Evolutionary conservation across 208 protist species (phyloP), one percentile per base, ranked within the genome.

Genomic region (Wallacemonas sp.): DNA sequence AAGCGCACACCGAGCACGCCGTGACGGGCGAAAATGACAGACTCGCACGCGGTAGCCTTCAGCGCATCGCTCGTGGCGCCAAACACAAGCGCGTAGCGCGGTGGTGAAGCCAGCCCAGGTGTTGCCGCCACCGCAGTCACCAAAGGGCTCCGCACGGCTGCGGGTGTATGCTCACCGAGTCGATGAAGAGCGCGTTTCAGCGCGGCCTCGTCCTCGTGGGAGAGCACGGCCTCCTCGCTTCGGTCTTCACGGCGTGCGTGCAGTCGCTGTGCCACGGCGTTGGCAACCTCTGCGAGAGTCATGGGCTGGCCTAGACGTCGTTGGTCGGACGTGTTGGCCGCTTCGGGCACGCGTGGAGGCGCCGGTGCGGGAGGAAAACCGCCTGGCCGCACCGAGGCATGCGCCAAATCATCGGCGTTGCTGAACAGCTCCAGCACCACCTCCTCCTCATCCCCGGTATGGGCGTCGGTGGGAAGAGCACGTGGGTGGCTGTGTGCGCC

Each of bases 1-100:
- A 95, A 39, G n/a, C 89, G 86, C 61, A 93, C 82, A 14, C 89
- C 89, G 6, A 93, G 70, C 24, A 92, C 81, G 15, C 89, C 89
- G 72, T 93, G 81, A 19, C 89, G 72, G 22, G 79, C 69, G 66
- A 86, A 90, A 30, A 95, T 68, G 17, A 91, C 70, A 3, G 77
- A 76, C 80, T 95, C 89, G 53, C 77, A 88, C 38, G 73, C 75
- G 15, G 67, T 69, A 14, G 71, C 58, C 54, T 77, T 77, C 56
- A 95, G 70, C 2, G 77, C 70, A 33, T 73, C 64, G 39, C 74
- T 63, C 28, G 70, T 81, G 6, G 75, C 51, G 21, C 56, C 53
- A 53, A 76, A 60, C 62, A 69, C 45, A 41, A 87, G 56, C 27
- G 61, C 27, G 59, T 74, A 79, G 1, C 58, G 12, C 14, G 28